A percentile compares a stretch with the other conserved stretches of the same genome.
Evolutionary conservation across 2,329 filamentous ascomycete genomes (phyloP).

Genomic region (Fusarium secorum): DNA sequence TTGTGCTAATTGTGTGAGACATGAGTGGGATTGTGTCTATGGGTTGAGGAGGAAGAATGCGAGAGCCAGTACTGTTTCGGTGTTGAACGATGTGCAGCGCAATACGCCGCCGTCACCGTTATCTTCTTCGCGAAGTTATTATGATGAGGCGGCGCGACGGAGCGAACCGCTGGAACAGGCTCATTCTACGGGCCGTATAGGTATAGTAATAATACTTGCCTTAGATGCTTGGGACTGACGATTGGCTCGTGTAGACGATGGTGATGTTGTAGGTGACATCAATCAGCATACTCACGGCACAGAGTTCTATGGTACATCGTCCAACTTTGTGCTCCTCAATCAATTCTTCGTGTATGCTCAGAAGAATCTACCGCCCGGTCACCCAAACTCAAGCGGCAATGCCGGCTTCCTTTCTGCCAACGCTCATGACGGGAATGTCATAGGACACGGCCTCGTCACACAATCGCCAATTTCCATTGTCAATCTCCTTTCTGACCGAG

Average conservation of each 20-base stretch:
- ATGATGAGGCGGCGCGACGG: background rate
- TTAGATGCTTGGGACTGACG: background rate
- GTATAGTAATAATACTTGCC: background rate
- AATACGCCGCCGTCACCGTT: background rate
- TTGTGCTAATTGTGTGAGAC: slow-evolving; percentile 1
- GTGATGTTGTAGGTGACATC: background rate
- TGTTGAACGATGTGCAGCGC: background rate
- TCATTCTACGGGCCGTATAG: background rate
- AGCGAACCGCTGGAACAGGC: background rate
- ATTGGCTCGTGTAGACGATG: background rate
- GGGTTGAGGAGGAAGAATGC: background rate
- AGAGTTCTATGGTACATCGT: slow-evolving; percentile 1
- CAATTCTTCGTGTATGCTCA: slow-evolving; percentile 6
- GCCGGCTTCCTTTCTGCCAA: background rate
- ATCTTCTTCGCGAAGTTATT: background rate
- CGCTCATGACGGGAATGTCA: background rate
- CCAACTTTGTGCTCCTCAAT: background rate
- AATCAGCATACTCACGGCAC: slow-evolving; percentile 3
- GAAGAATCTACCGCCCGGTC: background rate
- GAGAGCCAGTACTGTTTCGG: background rate
- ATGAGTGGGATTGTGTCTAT: background rate
- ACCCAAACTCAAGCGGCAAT: background rate
- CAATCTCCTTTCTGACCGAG: background rate
- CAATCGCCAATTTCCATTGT: background rate
- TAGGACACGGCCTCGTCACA: background rate